A percentile compares a stretch with the other conserved stretches of the same genome.
These are phyloP conservation scores for Musa acuminata DNA, from an alignment of 176 grass and related monocot genomes.

Conservation along the genomic window DNA sequence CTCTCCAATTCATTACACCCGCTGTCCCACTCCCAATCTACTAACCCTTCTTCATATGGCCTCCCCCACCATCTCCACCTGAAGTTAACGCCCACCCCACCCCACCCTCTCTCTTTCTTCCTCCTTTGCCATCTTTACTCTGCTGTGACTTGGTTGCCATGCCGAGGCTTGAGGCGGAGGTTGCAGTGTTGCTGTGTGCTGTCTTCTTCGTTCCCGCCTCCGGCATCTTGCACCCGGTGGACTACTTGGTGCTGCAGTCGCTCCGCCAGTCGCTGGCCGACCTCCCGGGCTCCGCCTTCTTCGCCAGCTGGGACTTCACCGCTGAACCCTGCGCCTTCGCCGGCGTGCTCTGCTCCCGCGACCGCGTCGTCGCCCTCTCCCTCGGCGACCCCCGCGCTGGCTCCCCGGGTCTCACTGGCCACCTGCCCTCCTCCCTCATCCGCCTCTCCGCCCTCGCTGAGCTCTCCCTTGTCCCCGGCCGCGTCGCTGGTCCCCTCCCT, in stretches of 20 bases:
- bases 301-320: slow-evolving; percentile 18
- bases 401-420: slow-evolving; percentile 4
- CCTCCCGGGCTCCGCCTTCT: slow-evolving; percentile 9
- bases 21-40: too few species aligned
- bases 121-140: neutral
- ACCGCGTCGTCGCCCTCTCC: slow-evolving; percentile 11
- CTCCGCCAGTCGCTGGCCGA: slow-evolving; percentile 10
- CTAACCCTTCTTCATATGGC: too few species aligned
- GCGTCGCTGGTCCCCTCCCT: slow-evolving; percentile 14
- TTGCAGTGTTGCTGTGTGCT: neutral
- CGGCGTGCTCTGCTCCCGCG: slow-evolving; percentile 12
- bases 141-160: neutral
- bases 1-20: neutral
- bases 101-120: neutral
- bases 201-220: neutral
- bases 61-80: too few species aligned
- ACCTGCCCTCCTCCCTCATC: neutral
- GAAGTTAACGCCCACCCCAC: too few species aligned
- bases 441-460: slow-evolving; percentile 14
- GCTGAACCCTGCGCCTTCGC: slow-evolving; percentile 10
- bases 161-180: neutral
- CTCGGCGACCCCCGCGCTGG: slow-evolving; percentile 15
- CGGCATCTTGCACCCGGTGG: neutral
- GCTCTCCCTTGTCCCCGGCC: slow-evolving; percentile 21
- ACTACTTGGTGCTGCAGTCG: slow-evolving; percentile 19